phyloP scores from a whole-genome alignment of 441 rosid genomes.

The Omphalea diandra region DNA sequence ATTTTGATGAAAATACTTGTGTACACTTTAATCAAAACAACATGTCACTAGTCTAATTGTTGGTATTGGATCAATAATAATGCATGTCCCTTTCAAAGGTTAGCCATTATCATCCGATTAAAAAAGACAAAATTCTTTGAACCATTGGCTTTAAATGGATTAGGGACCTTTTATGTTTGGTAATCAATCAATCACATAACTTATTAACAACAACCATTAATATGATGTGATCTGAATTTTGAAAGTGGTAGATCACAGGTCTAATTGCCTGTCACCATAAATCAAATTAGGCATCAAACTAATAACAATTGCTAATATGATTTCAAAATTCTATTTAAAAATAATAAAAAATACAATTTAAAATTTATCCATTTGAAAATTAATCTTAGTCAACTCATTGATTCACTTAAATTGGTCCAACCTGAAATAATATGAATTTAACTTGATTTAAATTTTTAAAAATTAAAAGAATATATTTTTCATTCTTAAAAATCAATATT shows the following conservation, averaged over 20 bases:
- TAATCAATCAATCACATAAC: constrained; percentile 34
- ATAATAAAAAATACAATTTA: no score
- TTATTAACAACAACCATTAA: constrained; percentile 35
- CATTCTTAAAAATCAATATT: no score
- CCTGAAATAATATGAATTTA: no score
- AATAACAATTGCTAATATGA: no score
- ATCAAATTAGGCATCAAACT: background rate
- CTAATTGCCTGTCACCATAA: constrained; percentile 5
- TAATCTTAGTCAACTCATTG: no score
- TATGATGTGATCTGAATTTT: constrained; percentile 31
- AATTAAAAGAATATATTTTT: no score
- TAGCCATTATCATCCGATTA: constrained; percentile 19
- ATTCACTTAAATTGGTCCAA: no score
- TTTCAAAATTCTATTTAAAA: no score
- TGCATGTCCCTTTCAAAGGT: constrained; percentile 9
- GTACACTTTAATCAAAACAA: background rate
- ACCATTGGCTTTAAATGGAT: constrained; percentile 24
- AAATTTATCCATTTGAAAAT: no score
- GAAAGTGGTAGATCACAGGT: constrained; percentile 33
- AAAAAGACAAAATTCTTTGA: constrained; percentile 10
- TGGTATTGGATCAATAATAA: constrained; percentile 17
- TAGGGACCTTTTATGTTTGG: constrained; percentile 29
- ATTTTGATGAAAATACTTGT: background rate
- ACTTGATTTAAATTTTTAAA: no score
- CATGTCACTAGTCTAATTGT: background rate